phyloP scores from a whole-genome alignment of 2,329 filamentous ascomycete species.

The Phyllosticta citriasiana region DNA sequence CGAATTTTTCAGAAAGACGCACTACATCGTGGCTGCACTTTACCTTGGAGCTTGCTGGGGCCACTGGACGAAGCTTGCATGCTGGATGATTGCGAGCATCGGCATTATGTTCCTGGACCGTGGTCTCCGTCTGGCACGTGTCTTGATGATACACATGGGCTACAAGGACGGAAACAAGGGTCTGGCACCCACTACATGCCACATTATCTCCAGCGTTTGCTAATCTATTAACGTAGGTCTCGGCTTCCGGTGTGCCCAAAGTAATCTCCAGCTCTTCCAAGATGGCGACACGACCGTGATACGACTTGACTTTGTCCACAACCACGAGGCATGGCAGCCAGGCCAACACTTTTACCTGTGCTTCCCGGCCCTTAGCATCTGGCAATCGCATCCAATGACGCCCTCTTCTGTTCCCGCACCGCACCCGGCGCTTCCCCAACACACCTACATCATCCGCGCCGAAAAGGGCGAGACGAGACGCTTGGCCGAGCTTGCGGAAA shows the following conservation, averaged over 20 bases:
- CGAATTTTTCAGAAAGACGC: slow-evolving; percentile 65
- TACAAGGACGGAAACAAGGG: slow-evolving; percentile 32
- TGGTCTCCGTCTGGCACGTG: slow-evolving; percentile 47
- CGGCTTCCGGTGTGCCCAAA: slow-evolving; percentile 47
- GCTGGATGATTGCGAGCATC: slow-evolving; percentile 58
- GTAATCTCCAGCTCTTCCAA: slow-evolving; percentile 42
- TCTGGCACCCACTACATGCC: slow-evolving; percentile 6
- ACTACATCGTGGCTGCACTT: slow-evolving; percentile 62
- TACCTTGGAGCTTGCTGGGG: slow-evolving; percentile 69
- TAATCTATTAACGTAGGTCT: slow-evolving; percentile 20
- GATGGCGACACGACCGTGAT: slow-evolving; percentile 44
- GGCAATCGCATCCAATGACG: slow-evolving; percentile 66
- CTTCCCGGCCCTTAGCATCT: slow-evolving; percentile 56
- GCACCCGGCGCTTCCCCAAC: slow-evolving; percentile 16
- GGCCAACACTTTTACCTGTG: slow-evolving; percentile 65
- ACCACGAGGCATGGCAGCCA: slow-evolving; percentile 51
- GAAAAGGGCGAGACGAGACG: slow-evolving; percentile 24
- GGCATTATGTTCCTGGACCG: slow-evolving; percentile 58
- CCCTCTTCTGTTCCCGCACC: slow-evolving; percentile 46
- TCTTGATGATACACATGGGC: slow-evolving; percentile 51
- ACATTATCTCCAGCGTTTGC: slow-evolving; percentile 11
- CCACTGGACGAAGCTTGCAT: slow-evolving; percentile 59
- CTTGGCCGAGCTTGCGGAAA: slow-evolving; percentile 21
- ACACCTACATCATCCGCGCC: slow-evolving; percentile 27
- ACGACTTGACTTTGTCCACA: slow-evolving; percentile 55